A percentile compares a stretch with the other conserved stretches of the same genome.
Conservation (phyloP, 164 flowering plant genomes). For the Magnolia kwangsiensis region DNA sequence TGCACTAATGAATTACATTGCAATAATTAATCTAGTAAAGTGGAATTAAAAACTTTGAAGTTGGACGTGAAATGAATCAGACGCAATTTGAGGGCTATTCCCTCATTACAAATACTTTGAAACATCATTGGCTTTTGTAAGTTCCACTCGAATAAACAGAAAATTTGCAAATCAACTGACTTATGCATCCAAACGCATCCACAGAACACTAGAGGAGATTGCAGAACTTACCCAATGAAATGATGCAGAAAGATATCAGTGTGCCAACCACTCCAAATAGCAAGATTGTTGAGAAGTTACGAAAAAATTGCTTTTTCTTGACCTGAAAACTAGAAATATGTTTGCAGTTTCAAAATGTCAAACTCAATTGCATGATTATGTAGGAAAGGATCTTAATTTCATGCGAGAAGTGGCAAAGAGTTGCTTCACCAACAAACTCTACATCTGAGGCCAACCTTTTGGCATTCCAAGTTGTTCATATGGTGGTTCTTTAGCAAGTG, state of each 20-base stretch:
- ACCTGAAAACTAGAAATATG: constrained; percentile 72
- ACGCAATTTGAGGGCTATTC: background rate
- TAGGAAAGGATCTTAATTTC: background rate
- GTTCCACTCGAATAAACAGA: background rate
- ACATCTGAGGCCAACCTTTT: too few species aligned
- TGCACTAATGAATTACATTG: too few species aligned
- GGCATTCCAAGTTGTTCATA: too few species aligned
- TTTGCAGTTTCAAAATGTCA: background rate
- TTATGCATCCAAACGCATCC: background rate
- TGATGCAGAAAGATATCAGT: constrained; percentile 65
- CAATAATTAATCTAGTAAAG: too few species aligned
- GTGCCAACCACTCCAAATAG: constrained; percentile 83
- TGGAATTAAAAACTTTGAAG: too few species aligned
- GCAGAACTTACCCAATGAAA: constrained; percentile 40
- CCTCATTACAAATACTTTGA: background rate
- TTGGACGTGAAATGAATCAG: too few species aligned
- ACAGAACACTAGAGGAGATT: background rate
- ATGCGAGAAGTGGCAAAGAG: background rate
- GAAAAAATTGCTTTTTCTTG: constrained; percentile 93
- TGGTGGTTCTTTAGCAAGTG: background rate
- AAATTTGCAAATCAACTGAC: background rate
- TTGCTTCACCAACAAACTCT: too few species aligned
- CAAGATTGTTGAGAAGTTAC: constrained; percentile 80
- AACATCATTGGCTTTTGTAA: background rate
- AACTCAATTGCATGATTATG: background rate